Evolutionary conservation across 2,329 filamentous ascomycete species (phyloP), one percentile per base, ranked within the genome.

Genomic region (Grosmannia huntii): DNA sequence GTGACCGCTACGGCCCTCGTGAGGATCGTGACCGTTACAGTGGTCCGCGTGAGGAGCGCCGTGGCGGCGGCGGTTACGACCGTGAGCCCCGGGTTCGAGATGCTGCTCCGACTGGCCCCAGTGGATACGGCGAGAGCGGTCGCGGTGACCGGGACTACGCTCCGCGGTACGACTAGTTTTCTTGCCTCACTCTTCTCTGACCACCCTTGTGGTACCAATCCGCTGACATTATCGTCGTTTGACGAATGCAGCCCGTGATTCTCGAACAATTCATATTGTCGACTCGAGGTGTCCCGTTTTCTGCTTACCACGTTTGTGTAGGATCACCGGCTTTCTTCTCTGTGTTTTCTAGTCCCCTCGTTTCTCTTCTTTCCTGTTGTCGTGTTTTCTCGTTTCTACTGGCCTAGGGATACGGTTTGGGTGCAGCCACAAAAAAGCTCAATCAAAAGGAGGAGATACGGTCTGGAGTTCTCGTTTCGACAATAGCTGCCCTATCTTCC

Each of bases 1-100:
- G 72, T 59, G 72, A 76, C 44, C 73, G 75, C 60, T 74, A 76
- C n/a, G 72, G 72, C 58, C 71, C 75, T 25, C 73, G 75, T 56
- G 74, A 77, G 5, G 80, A 82, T 64, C 77, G 78, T 57, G 69
- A 68, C 59, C 68, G 70, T 58, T 69, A 67, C 59, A 66, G 68
- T 48, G 68, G 66, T n/a, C 65, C 67, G 19, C 66, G 68, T 52
- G 67, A 63, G 19, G 67, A 68, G 14, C 66, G 69, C 51, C 65
- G 67, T 60, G 70, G 70, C 55, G 70, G 71, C 55, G 70, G 71
- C 19, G 60, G 68, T 10, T 46, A 46, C 27, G 74, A 75, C 58
- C 63, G 63, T 28, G 63, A 64, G 7, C 57, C 58, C 14, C 61
- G 62, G 14, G 38, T 58, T 28, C 62, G 62, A 23, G 63, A 62